phyloP scores from a whole-genome alignment of 2,329 filamentous ascomycete genomes.

The Arthrobotrys musiformis region DNA sequence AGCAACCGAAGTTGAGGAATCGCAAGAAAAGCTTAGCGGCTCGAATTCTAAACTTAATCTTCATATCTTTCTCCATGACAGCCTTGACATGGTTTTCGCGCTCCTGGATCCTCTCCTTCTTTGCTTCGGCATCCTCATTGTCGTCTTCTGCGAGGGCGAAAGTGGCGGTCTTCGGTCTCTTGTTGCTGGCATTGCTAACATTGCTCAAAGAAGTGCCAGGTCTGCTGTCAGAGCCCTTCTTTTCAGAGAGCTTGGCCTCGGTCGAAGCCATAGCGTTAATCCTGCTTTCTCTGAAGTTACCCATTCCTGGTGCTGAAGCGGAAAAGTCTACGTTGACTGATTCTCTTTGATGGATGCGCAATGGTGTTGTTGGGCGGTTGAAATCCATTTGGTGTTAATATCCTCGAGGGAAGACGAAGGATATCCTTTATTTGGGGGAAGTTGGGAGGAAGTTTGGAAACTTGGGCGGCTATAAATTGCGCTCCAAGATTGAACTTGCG shows the following conservation, averaged over 20 bases:
- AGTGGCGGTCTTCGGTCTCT: conserved; percentile 82
- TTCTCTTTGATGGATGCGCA: conserved; percentile 46
- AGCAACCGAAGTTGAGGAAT: conserved; percentile 95
- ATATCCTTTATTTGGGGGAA: conserved; percentile 22
- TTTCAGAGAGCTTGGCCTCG: conserved; percentile 68
- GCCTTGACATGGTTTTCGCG: conserved; percentile 62
- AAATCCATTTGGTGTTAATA: conserved; percentile 34
- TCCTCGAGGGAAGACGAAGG: conserved; percentile 4
- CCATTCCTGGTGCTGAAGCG: conserved; percentile 20
- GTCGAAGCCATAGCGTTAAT: conserved; percentile 86
- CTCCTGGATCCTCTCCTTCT: conserved; percentile 3
- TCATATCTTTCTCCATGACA: conserved; percentile 67
- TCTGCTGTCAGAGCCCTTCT: conserved; percentile 76
- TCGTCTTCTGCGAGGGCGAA: conserved; percentile 89
- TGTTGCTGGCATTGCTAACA: conserved; percentile 61
- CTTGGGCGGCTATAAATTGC: conserved; percentile 44
- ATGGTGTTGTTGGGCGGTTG: conserved; percentile 41
- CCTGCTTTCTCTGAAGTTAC: conserved; percentile 50
- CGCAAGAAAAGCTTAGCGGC: conserved; percentile 96
- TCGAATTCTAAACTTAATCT: conserved; percentile 78
- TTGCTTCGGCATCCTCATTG: conserved; percentile 72
- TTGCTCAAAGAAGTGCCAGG: conserved; percentile 35
- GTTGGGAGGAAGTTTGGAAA: conserved; percentile 30
- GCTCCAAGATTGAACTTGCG: conserved; percentile 49
- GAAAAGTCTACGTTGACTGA: conserved; percentile 33